Base-by-base conservation (phyloP, 192 early-diverging fungal genomes). In the Endogone sp. region DNA sequence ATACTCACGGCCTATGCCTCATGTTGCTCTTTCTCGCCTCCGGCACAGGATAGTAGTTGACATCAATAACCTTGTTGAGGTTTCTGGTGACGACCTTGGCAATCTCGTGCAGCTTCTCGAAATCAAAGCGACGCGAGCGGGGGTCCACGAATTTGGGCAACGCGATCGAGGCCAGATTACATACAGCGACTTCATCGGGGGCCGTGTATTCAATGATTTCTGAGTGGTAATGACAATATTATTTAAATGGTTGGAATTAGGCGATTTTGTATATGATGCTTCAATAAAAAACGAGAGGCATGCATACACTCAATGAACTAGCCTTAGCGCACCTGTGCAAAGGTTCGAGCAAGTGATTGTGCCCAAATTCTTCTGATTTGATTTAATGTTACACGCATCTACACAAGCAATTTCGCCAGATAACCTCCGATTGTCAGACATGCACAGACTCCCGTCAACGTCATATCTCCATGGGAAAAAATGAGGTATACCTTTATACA, bases 341-440 rank as follows among this genome's bases (percentile, higher is more conserved):
- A 98, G 83, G 84, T 98, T 98, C 65, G 91, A 93, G 84, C 95
- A 95, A 71, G 91, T 94, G 87, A 98, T 98, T 4, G 95, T 98
- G 30, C 96, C 96, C 32, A 98, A 80, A 82, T 98, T 97, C 82
- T 97, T 93, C 82, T 98, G 96, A 84, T 98, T 98, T 29, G 93
- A 95, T 84, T 98, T 98, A 75, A 89, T 81, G 78, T 98, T 98
- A 84, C 96, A 98, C 32, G 96, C 89, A 82, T 98, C 96, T 82
- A 73, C 24, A 56, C 13, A 23, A 67, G 28, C 28, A 21, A 49
- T 22, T 56, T 8, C 56, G 30, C 62, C 6, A 54, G 22, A 37
- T 16, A 30, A 16, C 13, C 4, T 16, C 9, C 8, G 66, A 6
- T 20, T 29, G 30, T 64, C 20, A 21, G 6, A 27, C 57, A 11